These are phyloP conservation scores for Populus trichocarpa DNA, from an alignment of 441 rosid species.

Conservation along the genomic window DNA sequence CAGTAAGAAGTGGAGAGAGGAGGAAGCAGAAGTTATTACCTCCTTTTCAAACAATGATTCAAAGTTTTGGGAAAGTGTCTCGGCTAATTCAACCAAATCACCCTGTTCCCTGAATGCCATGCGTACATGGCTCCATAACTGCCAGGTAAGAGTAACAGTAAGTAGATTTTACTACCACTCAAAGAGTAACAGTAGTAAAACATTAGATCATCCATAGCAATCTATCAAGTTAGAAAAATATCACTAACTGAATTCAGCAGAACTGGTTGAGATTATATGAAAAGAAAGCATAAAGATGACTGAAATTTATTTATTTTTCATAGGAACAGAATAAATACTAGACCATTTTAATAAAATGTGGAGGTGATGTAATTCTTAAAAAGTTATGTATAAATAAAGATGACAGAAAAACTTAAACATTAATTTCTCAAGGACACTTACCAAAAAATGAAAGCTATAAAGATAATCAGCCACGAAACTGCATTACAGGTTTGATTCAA, in stretches of 20 bases:
- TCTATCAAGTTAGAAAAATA: neutral
- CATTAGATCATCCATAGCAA: neutral
- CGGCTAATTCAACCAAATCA: conserved; percentile 69
- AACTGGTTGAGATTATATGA: neutral
- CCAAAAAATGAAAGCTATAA: neutral
- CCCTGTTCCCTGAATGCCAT: conserved; percentile 67
- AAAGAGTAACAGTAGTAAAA: neutral
- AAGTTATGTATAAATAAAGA: no score
- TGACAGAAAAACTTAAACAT: neutral
- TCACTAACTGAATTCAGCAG: neutral
- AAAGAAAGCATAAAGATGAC: neutral
- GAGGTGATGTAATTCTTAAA: neutral
- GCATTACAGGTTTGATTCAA: neutral
- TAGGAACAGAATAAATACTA: neutral
- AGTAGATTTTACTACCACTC: conserved; percentile 15
- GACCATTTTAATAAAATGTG: neutral
- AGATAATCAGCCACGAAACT: neutral
- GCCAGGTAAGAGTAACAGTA: conserved; percentile 41
- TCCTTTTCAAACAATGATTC: conserved; percentile 70
- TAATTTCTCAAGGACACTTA: neutral
- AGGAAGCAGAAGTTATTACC: conserved; percentile 41
- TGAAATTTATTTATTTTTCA: neutral
- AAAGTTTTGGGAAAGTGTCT: conserved; percentile 66
- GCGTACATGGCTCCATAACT: conserved; percentile 83
- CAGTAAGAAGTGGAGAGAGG: neutral